These are phyloP conservation scores for Chalciporus sp. DNA, from an alignment of 1,284 basidiomycete genomes.

Conservation along the genomic window DNA sequence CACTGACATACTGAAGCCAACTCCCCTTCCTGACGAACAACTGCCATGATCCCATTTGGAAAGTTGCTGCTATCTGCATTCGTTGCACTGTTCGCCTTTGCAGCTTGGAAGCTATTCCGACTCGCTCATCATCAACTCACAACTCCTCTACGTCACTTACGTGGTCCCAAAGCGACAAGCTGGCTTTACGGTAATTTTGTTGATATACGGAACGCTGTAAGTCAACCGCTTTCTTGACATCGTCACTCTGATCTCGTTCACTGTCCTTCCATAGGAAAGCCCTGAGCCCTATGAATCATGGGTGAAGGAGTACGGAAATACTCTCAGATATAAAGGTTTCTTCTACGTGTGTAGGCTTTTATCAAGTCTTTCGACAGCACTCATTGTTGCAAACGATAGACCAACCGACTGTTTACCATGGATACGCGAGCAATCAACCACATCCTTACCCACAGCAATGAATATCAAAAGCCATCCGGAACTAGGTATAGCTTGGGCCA, in stretches of 20 bases:
- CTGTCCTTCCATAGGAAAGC: slow-evolving; percentile 36
- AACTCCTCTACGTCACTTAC: slow-evolving; percentile 49
- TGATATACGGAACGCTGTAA: slow-evolving; percentile 45
- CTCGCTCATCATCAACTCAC: slow-evolving; percentile 26
- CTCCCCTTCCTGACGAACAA: no score
- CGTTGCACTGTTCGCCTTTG: slow-evolving; percentile 26
- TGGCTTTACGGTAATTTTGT: slow-evolving; percentile 56
- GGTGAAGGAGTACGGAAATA: slow-evolving; percentile 55
- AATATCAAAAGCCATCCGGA: slow-evolving; percentile 36
- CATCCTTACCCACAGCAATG: slow-evolving; percentile 36
- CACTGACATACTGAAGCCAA: no score
- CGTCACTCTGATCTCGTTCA: background rate
- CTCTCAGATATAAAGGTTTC: slow-evolving; percentile 47
- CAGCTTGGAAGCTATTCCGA: slow-evolving; percentile 34
- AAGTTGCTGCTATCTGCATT: slow-evolving; percentile 9
- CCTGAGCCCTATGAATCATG: slow-evolving; percentile 48
- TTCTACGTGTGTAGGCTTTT: slow-evolving; percentile 43
- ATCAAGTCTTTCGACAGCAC: no score
- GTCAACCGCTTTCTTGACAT: slow-evolving; percentile 11
- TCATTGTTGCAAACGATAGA: slow-evolving; percentile 4
- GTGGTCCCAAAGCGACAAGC: slow-evolving; percentile 51
- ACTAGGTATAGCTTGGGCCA: slow-evolving; percentile 18
- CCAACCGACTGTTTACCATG: slow-evolving; percentile 30
- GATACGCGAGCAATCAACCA: slow-evolving; percentile 38
- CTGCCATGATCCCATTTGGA: slow-evolving; percentile 17